A percentile compares a stretch with the other conserved stretches of the same genome.
Evolutionary conservation across 176 grass and related monocot genomes (phyloP).

Genomic region (Chloris gayana): DNA sequence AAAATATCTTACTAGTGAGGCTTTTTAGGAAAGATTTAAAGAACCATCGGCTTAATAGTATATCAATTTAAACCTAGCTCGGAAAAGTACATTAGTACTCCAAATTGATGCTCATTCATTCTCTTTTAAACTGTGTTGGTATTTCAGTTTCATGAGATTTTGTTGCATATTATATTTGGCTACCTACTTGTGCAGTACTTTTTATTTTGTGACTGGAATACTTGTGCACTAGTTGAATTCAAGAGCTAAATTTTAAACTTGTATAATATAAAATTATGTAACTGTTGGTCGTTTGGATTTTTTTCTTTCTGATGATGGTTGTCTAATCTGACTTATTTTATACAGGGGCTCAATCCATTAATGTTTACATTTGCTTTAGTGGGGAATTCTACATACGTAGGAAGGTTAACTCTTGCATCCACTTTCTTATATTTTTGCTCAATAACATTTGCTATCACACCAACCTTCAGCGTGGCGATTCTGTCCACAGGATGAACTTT

Average conservation of each 20-base stretch:
- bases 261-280: slow-evolving; percentile 22
- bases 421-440: not conserved
- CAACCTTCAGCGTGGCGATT: not conserved
- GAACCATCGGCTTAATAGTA: no score
- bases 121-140: no score
- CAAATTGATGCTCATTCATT: no score
- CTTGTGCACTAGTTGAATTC: not conserved
- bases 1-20: no score
- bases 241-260: not conserved
- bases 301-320: not conserved
- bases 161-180: no score
- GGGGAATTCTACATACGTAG: slow-evolving; percentile 90
- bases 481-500: no score
- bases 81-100: no score
- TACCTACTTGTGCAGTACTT: no score
- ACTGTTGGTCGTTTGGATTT: not conserved
- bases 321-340: slow-evolving; percentile 39
- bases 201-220: no score
- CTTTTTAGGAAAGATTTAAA: no score
- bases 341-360: slow-evolving; percentile 88
- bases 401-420: slow-evolving; percentile 70
- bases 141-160: no score
- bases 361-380: slow-evolving; percentile 95
- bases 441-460: not conserved
- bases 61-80: no score